These are phyloP conservation scores for Dentipellis sp. DNA, from an alignment of 768 basidiomycete species.

Conservation along the genomic window DNA sequence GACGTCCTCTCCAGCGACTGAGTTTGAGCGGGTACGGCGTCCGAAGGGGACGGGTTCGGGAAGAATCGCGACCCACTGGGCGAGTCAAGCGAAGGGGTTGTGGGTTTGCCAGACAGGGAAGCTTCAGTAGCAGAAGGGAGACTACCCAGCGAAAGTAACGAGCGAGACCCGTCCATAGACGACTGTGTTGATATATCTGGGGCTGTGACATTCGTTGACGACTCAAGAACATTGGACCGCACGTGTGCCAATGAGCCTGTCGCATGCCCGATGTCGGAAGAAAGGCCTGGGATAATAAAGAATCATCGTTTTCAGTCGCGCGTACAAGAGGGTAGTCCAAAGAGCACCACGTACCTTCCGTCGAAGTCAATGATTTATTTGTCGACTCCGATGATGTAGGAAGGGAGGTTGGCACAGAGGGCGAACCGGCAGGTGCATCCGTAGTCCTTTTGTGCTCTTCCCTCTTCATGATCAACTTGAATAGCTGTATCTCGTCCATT, in stretches of 20 bases:
- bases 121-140: conserved; percentile 3
- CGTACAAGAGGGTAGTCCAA: no score
- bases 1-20: conserved; percentile 4
- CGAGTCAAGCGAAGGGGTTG: conserved; percentile 10
- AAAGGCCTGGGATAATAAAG: no score
- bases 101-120: conserved; percentile 7
- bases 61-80: conserved; percentile 27
- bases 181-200: not conserved
- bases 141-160: not conserved
- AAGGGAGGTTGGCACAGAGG: not conserved
- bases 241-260: no score
- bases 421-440: not conserved
- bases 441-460: conserved; percentile 46
- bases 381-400: no score
- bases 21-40: conserved; percentile 4
- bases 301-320: no score
- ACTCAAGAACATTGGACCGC: no score
- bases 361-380: no score
- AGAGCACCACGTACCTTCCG: no score
- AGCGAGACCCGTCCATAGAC: not conserved
- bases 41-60: conserved; percentile 19
- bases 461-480: conserved; percentile 76
- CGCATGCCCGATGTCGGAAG: no score
- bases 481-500: conserved; percentile 77
- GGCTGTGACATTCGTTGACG: no score